Conservation (phyloP, 768 basidiomycete genomes). For the Leccinum obscurum region DNA sequence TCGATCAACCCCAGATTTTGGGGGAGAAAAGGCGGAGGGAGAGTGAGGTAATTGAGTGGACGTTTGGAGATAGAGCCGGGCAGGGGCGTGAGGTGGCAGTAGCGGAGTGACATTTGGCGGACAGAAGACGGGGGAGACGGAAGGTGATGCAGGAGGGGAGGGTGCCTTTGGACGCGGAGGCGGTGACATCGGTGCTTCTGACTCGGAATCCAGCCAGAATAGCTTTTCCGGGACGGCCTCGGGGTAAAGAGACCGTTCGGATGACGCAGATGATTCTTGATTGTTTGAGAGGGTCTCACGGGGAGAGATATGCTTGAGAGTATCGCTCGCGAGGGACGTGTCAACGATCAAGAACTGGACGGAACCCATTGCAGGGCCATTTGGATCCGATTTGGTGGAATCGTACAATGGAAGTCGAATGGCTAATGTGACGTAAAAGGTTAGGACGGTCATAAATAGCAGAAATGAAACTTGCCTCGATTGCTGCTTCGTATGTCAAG, state of each 20-base stretch:
- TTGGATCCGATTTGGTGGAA: constrained; percentile 31
- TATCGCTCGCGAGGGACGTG: constrained; percentile 17
- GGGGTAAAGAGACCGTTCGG: constrained; percentile 17
- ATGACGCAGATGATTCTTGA: constrained; percentile 13
- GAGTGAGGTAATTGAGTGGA: constrained; percentile 31
- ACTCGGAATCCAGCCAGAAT: constrained; percentile 17
- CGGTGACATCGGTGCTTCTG: constrained; percentile 21
- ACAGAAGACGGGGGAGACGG: constrained; percentile 13
- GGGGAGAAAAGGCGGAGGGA: constrained; percentile 18
- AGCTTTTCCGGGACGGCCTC: constrained; percentile 26
- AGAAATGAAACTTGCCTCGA: constrained; percentile 34
- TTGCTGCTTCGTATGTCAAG: constrained; percentile 27
- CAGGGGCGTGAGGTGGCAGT: constrained; percentile 17
- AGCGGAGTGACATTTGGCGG: constrained; percentile 16
- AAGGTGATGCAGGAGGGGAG: constrained; percentile 18
- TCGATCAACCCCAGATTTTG: constrained; percentile 33
- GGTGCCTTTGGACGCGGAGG: constrained; percentile 22
- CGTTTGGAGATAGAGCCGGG: constrained; percentile 28
- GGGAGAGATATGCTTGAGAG: constrained; percentile 14
- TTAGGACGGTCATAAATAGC: constrained; percentile 29
- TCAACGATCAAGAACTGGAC: constrained; percentile 27
- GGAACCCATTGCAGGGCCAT: constrained; percentile 28
- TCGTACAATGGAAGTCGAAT: constrained; percentile 35
- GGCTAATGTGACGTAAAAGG: constrained; percentile 31
- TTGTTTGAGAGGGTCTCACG: constrained; percentile 22